A percentile compares a stretch with the other conserved stretches of the same genome.
Conservation (phyloP, 2,329 filamentous ascomycete species). For the Aspergillus fructus region DNA sequence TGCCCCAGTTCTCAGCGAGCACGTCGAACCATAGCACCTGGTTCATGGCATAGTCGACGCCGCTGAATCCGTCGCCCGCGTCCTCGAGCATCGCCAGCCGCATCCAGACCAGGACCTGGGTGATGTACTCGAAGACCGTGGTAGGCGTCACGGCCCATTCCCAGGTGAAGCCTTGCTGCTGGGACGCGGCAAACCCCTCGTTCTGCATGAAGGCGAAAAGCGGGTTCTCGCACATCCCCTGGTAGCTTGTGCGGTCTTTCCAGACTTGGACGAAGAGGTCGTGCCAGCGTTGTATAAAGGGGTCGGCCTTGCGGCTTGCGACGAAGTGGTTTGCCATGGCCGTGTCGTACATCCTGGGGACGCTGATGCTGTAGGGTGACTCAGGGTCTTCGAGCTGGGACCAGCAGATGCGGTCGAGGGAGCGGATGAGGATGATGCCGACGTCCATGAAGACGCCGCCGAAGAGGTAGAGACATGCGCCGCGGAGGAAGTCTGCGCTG, state of each 20-base stretch:
- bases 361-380: not conserved
- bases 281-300: conserved; percentile 5
- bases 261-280: not conserved
- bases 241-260: not conserved
- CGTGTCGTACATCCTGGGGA: not conserved
- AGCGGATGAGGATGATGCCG: not conserved
- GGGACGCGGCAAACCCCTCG: not conserved
- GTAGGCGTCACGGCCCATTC: not conserved
- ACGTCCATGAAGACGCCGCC: conserved; percentile 31
- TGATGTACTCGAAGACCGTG: not conserved
- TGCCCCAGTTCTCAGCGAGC: not conserved
- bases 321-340: conserved; percentile 1
- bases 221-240: not conserved
- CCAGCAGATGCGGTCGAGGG: conserved; percentile 6
- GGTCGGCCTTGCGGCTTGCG: not conserved
- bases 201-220: not conserved
- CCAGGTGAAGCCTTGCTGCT: not conserved
- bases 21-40: not conserved
- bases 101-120: not conserved
- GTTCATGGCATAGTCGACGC: not conserved
- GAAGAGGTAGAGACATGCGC: conserved; percentile 39
- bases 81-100: not conserved
- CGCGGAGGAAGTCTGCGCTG: conserved; percentile 16
- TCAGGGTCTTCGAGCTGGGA: not conserved
- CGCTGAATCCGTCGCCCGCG: not conserved